Percentiles rank a stretch among this genome's conserved stretches.
These are phyloP conservation scores for Pochonia chlamydosporia DNA, from an alignment of 2,329 filamentous ascomycete genomes.

Conservation along the genomic window DNA sequence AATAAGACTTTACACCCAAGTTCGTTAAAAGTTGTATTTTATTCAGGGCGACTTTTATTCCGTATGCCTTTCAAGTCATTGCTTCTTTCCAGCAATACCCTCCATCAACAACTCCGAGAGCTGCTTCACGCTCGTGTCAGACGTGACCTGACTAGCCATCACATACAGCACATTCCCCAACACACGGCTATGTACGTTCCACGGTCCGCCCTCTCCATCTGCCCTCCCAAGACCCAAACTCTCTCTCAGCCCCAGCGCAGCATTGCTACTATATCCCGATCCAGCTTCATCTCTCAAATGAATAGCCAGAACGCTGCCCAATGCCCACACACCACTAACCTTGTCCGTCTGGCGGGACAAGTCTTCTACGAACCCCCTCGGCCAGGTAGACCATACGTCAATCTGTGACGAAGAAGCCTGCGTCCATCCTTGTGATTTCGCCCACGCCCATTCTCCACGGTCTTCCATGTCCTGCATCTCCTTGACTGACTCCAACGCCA, in stretches of 20 bases:
- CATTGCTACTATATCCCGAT: slow-evolving; percentile 41
- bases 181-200: slow-evolving; percentile 49
- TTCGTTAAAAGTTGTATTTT: no score
- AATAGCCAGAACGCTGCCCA: slow-evolving; percentile 71
- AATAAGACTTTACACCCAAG: no score
- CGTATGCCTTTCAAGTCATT: no score
- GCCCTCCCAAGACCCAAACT: slow-evolving; percentile 20
- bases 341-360: slow-evolving; percentile 47
- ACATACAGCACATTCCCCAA: slow-evolving; percentile 54
- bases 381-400: slow-evolving; percentile 65
- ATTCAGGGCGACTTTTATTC: no score
- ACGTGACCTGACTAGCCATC: slow-evolving; percentile 47
- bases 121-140: slow-evolving; percentile 19
- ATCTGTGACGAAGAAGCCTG: background rate
- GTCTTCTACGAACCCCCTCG: slow-evolving; percentile 48
- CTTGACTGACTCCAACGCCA: slow-evolving; percentile 62
- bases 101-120: slow-evolving; percentile 16
- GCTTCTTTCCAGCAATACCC: background rate
- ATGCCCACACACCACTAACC: slow-evolving; percentile 63
- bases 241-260: slow-evolving; percentile 36
- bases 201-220: slow-evolving; percentile 22
- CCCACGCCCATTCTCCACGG: slow-evolving; percentile 50
- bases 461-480: slow-evolving; percentile 55
- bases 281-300: slow-evolving; percentile 36
- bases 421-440: slow-evolving; percentile 41